Base-by-base conservation (phyloP, 495 filamentous ascomycete genomes). In the Neurospora sp. region DNA sequence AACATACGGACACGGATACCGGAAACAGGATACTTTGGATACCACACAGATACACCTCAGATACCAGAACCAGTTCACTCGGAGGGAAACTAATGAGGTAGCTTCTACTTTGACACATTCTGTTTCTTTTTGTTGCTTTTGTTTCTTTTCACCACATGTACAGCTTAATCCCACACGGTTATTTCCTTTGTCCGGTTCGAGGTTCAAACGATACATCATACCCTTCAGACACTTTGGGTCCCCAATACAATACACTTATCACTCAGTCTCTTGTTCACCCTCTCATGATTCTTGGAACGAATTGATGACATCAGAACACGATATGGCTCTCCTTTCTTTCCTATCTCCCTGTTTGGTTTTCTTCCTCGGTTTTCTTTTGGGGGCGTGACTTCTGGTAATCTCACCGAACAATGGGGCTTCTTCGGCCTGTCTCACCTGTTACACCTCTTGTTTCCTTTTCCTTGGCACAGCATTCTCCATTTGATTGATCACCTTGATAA, bases 331-430 rank as follows among this genome's bases (percentile, higher is more conserved):
- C 72, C 71, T 74, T 35, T 66, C 70, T 75, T 62, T 74, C 31
- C n/a, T n/a, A 23, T 70, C 44, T 71, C 71, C 62, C 49, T n/a
- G 18, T 76, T 76, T 72, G 75, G 75, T 73, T 74, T 71, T 75
- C 78, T 18, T 62, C 14, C 27, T 62, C 54, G 54, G 54, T 7
- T 62, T 35, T 66, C 27, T 18, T 10, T 2, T 4, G 16, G 54
- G 14, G 14, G 1, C 1, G 27, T 66, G 14, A 18, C 54, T 66
- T 66, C 12, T 31, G 54, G 27, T 18, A 54, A 66, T 66, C 31
- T 66, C 27, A 66, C 14, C 6, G 6, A 66, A 66, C 27, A 66
- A 66, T 66, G 23, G 54, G 54, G 14, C 54, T 35, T 62, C 27
- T 31, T 35, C 23, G 27, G 54, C 54, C 23, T 16, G 20, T 23